A percentile compares a stretch with the other conserved stretches of the same genome.
phyloP scores from a whole-genome alignment of 2,329 filamentous ascomycete species.

The Arthrobotrys megalospora region DNA sequence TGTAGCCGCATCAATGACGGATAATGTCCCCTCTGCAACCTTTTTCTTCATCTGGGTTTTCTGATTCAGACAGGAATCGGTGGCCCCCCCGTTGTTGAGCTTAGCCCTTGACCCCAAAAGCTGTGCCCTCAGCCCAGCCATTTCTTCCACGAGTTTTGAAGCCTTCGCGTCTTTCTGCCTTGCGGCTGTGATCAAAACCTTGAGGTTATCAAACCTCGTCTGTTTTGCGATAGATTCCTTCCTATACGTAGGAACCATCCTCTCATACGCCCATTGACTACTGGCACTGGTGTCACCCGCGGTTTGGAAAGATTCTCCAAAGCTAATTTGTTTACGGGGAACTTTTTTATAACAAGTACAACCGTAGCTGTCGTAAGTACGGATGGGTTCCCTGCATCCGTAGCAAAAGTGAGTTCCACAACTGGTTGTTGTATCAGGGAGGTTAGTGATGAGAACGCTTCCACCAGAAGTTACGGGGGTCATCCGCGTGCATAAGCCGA shows the following conservation, averaged over 20 bases:
- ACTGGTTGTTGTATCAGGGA: background rate
- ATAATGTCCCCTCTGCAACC: background rate
- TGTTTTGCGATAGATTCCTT: background rate
- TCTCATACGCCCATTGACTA: background rate
- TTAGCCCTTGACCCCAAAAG: background rate
- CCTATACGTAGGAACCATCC: background rate
- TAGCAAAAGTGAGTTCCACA: conserved; percentile 29
- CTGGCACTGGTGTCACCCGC: background rate
- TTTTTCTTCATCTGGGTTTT: background rate
- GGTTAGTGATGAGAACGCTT: too few relatives aligned
- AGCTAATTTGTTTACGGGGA: background rate
- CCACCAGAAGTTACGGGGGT: background rate
- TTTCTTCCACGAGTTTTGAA: background rate
- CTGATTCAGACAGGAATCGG: background rate
- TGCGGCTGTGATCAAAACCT: background rate
- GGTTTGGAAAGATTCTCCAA: conserved; percentile 6
- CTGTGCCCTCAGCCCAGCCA: background rate
- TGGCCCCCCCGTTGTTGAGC: too few relatives aligned
- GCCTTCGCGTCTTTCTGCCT: background rate
- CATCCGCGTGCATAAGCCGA: too few relatives aligned
- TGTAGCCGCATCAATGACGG: background rate
- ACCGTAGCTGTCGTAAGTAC: background rate
- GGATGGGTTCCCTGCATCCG: background rate
- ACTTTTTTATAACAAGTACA: background rate
- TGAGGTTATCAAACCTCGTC: background rate